These are phyloP conservation scores for Tylopilus balloui DNA, from an alignment of 768 basidiomycete species.

Conservation along the genomic window DNA sequence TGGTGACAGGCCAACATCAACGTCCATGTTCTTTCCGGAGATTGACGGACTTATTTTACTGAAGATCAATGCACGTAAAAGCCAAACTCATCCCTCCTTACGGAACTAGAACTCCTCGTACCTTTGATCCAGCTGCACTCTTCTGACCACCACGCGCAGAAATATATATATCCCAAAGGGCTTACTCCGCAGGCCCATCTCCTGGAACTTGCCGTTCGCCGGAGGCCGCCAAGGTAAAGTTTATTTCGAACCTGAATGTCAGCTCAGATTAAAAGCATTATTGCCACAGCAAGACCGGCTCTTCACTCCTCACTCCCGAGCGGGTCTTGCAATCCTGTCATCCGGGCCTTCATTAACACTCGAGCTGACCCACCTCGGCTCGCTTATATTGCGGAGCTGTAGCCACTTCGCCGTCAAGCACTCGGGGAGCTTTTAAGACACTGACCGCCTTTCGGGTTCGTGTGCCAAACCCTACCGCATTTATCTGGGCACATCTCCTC, in stretches of 20 bases:
- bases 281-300: slow-evolving; percentile 23
- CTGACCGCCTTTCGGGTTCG: slow-evolving; percentile 21
- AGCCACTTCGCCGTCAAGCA: slow-evolving; percentile 25
- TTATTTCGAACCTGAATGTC: slow-evolving; percentile 28
- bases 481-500: slow-evolving; percentile 10
- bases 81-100: slow-evolving; percentile 30
- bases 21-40: slow-evolving; percentile 26
- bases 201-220: slow-evolving; percentile 27
- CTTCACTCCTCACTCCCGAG: slow-evolving; percentile 22
- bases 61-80: slow-evolving; percentile 33
- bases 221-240: slow-evolving; percentile 28
- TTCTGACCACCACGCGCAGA: slow-evolving; percentile 4
- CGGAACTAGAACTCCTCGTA: slow-evolving; percentile 28
- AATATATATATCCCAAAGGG: slow-evolving; percentile 14
- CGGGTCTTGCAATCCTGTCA: slow-evolving; percentile 22
- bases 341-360: slow-evolving; percentile 29
- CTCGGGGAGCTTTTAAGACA: slow-evolving; percentile 23
- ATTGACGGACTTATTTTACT: slow-evolving; percentile 28
- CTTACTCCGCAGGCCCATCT: slow-evolving; percentile 24
- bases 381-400: slow-evolving; percentile 28
- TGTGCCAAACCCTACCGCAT: slow-evolving; percentile 21
- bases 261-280: slow-evolving; percentile 22
- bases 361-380: slow-evolving; percentile 26
- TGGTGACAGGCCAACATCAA: slow-evolving; percentile 9
- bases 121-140: slow-evolving; percentile 13